Base-by-base conservation (phyloP, 192 early-diverging fungal genomes). In the Coemansia umbellata region DNA sequence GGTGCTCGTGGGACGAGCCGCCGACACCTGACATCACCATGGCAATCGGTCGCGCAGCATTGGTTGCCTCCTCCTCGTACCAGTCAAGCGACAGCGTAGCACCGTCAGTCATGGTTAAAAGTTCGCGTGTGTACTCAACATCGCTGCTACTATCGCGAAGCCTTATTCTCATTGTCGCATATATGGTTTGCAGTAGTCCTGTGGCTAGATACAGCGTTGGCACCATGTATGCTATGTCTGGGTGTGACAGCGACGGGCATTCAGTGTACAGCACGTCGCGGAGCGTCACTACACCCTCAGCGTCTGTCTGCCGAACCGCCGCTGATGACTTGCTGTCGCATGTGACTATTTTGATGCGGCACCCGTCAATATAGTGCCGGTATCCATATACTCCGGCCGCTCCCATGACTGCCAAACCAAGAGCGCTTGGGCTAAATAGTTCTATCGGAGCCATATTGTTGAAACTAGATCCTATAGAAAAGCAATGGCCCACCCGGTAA, bases 71-170 rank as follows among this genome's bases (percentile, higher is more conserved):
- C 0, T 62, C 50, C 5, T 84, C 85, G 14, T 78, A 78, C 93
- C 92, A 98, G 69, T 98, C 95, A 5, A 95, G 57, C 14, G 92
- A 81, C 24, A 93, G 56, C n/a, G 85, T 82, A 9, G 92, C 95
- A 7, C 89, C 93, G 55, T 98, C 92, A 8, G 78, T 75, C 39
- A 90, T 83, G 0, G 57, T 19, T 10, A 87, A 36, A 19, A 76
- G 37, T 17, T 86, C 74, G 5, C 87, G 76, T 55, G 41, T 51
- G 33, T 70, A 62, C 8, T 15, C 31, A 0, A 69, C 31, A n/a
- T 58, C 48, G 26, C 58, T 60, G 1, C 15, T 47, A 1, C 14
- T 15, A 48, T 81, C 66, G 23, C 76, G 55, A 23, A 24, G 52
- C 7, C 81, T 44, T 21, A 85, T 79, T 11, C 80, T 72, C 42